These are phyloP conservation scores for Vaccinium corymbosum DNA, from an alignment of 148 eudicot genomes.

Conservation along the genomic window DNA sequence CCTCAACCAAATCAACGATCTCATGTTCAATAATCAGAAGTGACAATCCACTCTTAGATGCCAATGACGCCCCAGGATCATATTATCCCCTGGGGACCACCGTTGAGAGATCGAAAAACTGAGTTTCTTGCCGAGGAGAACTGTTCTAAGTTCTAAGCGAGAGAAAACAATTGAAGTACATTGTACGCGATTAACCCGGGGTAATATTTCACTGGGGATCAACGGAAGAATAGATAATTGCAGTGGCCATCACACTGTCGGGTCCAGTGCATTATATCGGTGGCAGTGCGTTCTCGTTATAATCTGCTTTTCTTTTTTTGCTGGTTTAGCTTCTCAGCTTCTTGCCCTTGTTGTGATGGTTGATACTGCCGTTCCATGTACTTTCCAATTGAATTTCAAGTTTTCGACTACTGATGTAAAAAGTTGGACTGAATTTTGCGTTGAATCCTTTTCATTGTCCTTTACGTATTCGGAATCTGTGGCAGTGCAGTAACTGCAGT, in stretches of 20 bases:
- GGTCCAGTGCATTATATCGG: not conserved
- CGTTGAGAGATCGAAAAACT: not conserved
- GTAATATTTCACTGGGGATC: not conserved
- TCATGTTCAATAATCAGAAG: constrained; percentile 50
- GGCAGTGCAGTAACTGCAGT: too few relatives aligned
- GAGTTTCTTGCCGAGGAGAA: not conserved
- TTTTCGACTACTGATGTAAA: not conserved
- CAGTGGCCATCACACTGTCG: not conserved
- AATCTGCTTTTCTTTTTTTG: not conserved
- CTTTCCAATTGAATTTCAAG: not conserved
- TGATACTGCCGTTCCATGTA: not conserved
- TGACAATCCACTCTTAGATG: constrained; percentile 16
- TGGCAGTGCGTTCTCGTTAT: not conserved
- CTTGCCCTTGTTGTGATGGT: not conserved
- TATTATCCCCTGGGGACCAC: not conserved
- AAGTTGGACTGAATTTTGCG: not conserved
- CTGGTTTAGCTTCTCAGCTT: not conserved
- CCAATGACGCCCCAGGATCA: not conserved
- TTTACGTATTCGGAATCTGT: not conserved
- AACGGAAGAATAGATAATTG: not conserved
- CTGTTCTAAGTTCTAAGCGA: not conserved
- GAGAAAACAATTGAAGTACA: not conserved
- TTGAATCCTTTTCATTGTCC: not conserved
- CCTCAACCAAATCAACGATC: constrained; percentile 54
- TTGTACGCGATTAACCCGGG: not conserved